Base-by-base conservation (phyloP, 352 stramenopile genomes). In the Phytophthora sp. region DNA sequence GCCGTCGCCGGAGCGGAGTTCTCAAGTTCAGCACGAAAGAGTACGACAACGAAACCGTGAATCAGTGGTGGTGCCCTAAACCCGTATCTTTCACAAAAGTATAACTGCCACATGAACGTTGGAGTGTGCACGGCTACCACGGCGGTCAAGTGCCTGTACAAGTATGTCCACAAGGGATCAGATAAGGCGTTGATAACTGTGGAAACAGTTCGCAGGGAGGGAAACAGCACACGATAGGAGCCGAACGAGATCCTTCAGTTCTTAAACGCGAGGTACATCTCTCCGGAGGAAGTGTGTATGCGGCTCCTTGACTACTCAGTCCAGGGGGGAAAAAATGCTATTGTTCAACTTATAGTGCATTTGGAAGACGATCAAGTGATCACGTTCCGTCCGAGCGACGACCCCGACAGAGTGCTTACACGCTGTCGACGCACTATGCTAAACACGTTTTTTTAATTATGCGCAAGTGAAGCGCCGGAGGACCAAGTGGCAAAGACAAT, bases 131-230 rank as follows among this genome's bases (percentile, higher is more conserved):
- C 46, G 5, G 66, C 58, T 11, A 55, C 75, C 15, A 36, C 18
- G 8, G 69, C 74, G 0, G 31, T 86, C 31, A 88, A 88, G 61
- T 89, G 89, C 51, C 44, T 93, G 0, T 80, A 81, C 71, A 77
- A 82, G 47, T 89, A 93, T 42, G 65, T 84, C 2, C 84, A 82
- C 66, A 90, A 85, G 58, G 76, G 80, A 4, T 52, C 68, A 2
- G 77, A 90, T 29, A 71, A 24, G 16, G 56, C 60, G 18, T 63
- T 60, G 5, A 30, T 74, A 13, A 72, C 53, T 1, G 39, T 67
- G n/a, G 38, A 45, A 26, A 33, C 29, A 7, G 29, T 33, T 7
- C 29, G 29, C 2, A 11, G 7, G 1, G 29, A 33, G 38, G 20
- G 20, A 6, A 13, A 5, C 18, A 15, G n/a, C 23, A 7, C 15